Evolutionary conservation across 2,329 filamentous ascomycete genomes (phyloP).

Genomic region (Fusarium graminum): DNA sequence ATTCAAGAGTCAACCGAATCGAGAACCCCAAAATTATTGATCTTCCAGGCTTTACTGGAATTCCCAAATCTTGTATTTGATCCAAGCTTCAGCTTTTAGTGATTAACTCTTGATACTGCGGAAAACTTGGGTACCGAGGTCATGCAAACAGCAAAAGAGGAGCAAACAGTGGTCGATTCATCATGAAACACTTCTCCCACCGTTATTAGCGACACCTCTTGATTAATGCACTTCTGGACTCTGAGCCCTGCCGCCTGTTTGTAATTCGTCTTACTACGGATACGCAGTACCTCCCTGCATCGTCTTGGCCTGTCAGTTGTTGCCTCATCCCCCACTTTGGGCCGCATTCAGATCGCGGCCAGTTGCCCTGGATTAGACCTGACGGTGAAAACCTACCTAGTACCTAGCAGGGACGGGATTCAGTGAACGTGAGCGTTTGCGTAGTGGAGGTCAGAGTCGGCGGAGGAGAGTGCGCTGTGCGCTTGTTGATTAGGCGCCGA

Average conservation of each 20-base stretch:
- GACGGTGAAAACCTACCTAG: slow-evolving; percentile 1
- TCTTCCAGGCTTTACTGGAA: neutral
- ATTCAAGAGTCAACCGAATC: slow-evolving; percentile 16
- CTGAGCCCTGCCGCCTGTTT: slow-evolving; percentile 18
- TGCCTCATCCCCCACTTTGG: slow-evolving; percentile 44
- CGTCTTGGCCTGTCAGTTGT: slow-evolving; percentile 34
- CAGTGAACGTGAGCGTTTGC: slow-evolving; percentile 1
- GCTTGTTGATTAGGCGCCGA: slow-evolving; percentile 23
- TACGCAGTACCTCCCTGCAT: slow-evolving; percentile 2
- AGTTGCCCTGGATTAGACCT: neutral
- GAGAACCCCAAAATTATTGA: slow-evolving; percentile 3
- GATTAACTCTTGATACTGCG: slow-evolving; percentile 5
- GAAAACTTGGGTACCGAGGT: slow-evolving; percentile 11
- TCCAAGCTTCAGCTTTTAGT: neutral
- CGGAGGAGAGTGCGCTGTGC: slow-evolving; percentile 15
- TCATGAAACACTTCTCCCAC: slow-evolving; percentile 33
- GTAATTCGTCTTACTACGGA: slow-evolving; percentile 21
- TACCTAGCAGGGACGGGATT: too few species aligned
- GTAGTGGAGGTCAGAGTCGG: neutral
- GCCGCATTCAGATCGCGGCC: slow-evolving; percentile 37
- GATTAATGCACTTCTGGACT: slow-evolving; percentile 21
- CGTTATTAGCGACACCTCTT: neutral
- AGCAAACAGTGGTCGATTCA: slow-evolving; percentile 25
- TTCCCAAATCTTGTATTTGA: neutral
- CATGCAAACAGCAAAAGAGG: slow-evolving; percentile 20